These are phyloP conservation scores for Leishmania gerbilli DNA, from an alignment of 208 protist genomes.

Conservation along the genomic window DNA sequence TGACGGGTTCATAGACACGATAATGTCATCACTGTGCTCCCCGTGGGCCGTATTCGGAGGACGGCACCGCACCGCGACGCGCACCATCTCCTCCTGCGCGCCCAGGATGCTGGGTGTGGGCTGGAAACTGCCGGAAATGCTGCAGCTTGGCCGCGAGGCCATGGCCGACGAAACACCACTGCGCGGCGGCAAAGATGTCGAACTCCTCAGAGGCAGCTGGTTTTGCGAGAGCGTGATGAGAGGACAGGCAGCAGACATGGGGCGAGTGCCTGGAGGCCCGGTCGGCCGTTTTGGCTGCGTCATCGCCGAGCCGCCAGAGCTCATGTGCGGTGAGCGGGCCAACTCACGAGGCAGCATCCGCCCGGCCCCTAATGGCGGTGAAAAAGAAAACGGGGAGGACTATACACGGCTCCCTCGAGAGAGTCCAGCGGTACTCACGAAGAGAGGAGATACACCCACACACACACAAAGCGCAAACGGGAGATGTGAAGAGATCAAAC, in stretches of 20 bases:
- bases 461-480: background rate
- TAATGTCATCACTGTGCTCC: slow-evolving; percentile 43
- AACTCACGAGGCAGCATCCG: slow-evolving; percentile 43
- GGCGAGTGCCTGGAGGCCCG: slow-evolving; percentile 13
- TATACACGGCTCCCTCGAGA: background rate
- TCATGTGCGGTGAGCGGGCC: slow-evolving; percentile 23
- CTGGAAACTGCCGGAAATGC: slow-evolving; percentile 31
- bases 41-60: slow-evolving; percentile 47
- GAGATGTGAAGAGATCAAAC: background rate
- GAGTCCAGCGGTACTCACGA: background rate
- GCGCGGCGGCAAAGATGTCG: background rate
- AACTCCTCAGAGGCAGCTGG: background rate
- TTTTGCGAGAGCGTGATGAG: slow-evolving; percentile 27
- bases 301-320: slow-evolving; percentile 5
- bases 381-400: background rate
- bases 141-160: slow-evolving; percentile 18
- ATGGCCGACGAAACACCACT: slow-evolving; percentile 1
- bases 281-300: slow-evolving; percentile 3
- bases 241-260: slow-evolving; percentile 10
- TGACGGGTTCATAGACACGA: slow-evolving; percentile 76
- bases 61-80: slow-evolving; percentile 78
- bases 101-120: slow-evolving; percentile 7
- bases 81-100: slow-evolving; percentile 55
- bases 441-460: background rate
- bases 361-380: background rate